Evolutionary conservation across 805 yeast genomes (phyloP).

Genomic region (Starmerella riodocensis): DNA sequence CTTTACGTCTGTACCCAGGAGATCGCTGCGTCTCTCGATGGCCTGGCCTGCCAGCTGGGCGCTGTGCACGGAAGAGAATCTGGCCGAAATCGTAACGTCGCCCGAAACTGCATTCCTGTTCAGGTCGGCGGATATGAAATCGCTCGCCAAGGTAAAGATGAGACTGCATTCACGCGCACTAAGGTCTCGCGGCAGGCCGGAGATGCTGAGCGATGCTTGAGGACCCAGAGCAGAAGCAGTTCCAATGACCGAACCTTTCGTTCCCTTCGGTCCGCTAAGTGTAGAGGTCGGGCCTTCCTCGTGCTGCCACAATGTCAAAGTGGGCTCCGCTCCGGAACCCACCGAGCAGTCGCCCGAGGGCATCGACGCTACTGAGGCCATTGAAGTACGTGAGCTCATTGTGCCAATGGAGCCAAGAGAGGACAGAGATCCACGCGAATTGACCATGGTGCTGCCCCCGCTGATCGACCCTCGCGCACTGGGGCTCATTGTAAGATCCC

Average conservation of each 20-base stretch:
- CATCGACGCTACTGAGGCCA: not conserved
- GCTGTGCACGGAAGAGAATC: slow-evolving; percentile 23
- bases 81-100: slow-evolving; percentile 22
- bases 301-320: slow-evolving; percentile 8
- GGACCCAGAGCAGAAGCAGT: not conserved
- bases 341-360: not conserved
- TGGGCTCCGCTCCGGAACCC: slow-evolving; percentile 1
- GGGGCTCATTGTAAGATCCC: slow-evolving; percentile 10
- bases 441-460: slow-evolving; percentile 2
- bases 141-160: slow-evolving; percentile 31
- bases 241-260: not conserved
- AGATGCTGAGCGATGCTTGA: slow-evolving; percentile 20
- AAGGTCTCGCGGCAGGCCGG: slow-evolving; percentile 29
- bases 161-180: slow-evolving; percentile 29
- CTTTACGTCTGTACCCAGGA: slow-evolving; percentile 19
- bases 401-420: slow-evolving; percentile 7
- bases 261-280: not conserved
- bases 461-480: slow-evolving; percentile 3
- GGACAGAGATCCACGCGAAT: slow-evolving; percentile 8
- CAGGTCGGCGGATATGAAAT: slow-evolving; percentile 27
- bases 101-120: slow-evolving; percentile 24
- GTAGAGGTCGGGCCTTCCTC: slow-evolving; percentile 1
- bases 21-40: slow-evolving; percentile 24
- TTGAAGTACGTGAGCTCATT: slow-evolving; percentile 1
- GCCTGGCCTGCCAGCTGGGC: slow-evolving; percentile 24